Percentiles rank a stretch among this genome's conserved stretches.
phyloP scores from a whole-genome alignment of 768 basidiomycete genomes.

The Suillus plorans region DNA sequence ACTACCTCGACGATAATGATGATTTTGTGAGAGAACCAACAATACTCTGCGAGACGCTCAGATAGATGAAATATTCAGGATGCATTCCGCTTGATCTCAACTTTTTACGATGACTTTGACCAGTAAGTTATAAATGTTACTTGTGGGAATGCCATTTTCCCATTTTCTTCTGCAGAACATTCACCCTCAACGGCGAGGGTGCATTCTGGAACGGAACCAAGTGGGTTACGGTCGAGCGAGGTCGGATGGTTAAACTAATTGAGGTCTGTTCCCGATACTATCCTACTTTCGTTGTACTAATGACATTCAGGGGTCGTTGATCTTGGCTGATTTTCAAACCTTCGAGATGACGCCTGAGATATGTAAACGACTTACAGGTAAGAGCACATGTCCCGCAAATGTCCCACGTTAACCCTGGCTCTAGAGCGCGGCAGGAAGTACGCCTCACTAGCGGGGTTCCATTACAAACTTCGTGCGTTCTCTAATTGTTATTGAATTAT shows the following conservation, averaged over 20 bases:
- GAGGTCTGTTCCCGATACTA: background rate
- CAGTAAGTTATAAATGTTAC: background rate
- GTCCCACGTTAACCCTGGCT: background rate
- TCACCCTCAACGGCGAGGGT: background rate
- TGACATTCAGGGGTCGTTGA: conserved; percentile 1
- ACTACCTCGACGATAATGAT: conserved; percentile 1
- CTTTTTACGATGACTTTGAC: conserved; percentile 2
- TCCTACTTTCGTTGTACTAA: background rate
- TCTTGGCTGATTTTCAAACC: conserved; percentile 3
- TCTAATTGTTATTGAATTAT: background rate
- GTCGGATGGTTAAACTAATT: background rate
- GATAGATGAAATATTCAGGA: background rate
- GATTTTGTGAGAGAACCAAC: conserved; percentile 1
- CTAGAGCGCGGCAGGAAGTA: conserved; percentile 9
- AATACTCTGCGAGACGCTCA: background rate
- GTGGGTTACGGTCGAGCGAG: background rate
- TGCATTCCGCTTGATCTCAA: background rate
- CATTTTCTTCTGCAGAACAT: background rate
- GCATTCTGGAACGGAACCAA: background rate
- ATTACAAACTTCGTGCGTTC: conserved; percentile 5
- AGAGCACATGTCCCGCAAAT: background rate
- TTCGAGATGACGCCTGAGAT: conserved; percentile 4
- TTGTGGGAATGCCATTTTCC: too few species aligned
- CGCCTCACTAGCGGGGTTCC: conserved; percentile 1
- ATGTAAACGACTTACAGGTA: background rate